Evolutionary conservation across 78 protist genomes (phyloP).

Genomic region (Cavenderia fasciculata): DNA sequence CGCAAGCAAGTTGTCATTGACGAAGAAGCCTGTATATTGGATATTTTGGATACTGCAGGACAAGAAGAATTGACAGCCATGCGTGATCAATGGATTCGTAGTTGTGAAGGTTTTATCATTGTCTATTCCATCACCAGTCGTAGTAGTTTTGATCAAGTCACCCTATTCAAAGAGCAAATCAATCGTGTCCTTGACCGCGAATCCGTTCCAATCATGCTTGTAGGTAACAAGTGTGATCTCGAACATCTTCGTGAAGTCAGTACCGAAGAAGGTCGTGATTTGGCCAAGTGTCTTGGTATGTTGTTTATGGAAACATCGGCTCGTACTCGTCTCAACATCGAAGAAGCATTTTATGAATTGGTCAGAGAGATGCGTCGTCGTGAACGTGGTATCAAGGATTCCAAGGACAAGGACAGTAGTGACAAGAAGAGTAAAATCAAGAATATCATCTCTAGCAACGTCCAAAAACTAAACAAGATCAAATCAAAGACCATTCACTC

Average conservation of each 20-base stretch:
- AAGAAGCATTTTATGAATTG: constrained; percentile 72
- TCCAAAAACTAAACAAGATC: background rate
- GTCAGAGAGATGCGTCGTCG: constrained; percentile 49
- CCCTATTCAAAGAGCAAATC: constrained; percentile 85
- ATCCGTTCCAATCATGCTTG: constrained; percentile 95
- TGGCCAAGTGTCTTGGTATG: constrained; percentile 77
- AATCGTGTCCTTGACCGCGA: constrained; percentile 92
- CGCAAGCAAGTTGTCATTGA: constrained; percentile 90
- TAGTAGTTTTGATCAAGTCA: constrained; percentile 94
- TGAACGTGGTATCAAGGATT: constrained; percentile 28
- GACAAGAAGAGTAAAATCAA: constrained; percentile 1
- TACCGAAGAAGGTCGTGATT: constrained; percentile 82
- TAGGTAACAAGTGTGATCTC: constrained; percentile 99
- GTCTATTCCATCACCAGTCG: constrained; percentile 96
- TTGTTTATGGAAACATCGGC: constrained; percentile 88
- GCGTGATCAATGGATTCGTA: constrained; percentile 93
- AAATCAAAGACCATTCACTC: constrained; percentile 1
- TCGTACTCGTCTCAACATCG: constrained; percentile 86
- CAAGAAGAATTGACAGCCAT: constrained; percentile 99
- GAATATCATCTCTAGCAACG: constrained; percentile 1
- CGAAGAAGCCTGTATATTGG: constrained; percentile 69
- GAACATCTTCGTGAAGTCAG: constrained; percentile 73
- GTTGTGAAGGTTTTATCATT: constrained; percentile 98
- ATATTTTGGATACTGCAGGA: constrained; percentile 92
- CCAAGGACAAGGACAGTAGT: constrained; percentile 1